Evolutionary conservation across 306 rosid genomes (phyloP).

Genomic region (Cotoneaster glaucophyllus): DNA sequence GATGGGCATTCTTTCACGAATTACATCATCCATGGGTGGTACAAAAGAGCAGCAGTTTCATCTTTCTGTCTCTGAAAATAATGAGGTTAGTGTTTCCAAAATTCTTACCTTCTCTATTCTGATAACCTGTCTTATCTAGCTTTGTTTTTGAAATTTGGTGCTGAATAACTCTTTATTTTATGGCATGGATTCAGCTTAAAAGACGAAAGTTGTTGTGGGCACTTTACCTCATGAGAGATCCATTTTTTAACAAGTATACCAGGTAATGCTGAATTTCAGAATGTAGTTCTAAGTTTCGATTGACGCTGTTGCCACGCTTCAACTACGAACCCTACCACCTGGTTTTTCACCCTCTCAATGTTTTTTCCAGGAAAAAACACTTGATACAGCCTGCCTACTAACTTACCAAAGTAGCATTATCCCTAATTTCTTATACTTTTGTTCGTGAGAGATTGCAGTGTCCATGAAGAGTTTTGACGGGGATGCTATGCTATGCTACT

Average conservation of each 20-base stretch:
- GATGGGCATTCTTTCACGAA: slow-evolving; percentile 52
- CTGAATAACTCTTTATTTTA: slow-evolving; percentile 5
- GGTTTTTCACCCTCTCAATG: background rate
- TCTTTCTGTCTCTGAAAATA: slow-evolving; percentile 63
- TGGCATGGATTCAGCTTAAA: slow-evolving; percentile 48
- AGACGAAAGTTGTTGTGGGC: slow-evolving; percentile 70
- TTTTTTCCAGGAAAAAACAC: background rate
- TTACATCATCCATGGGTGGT: slow-evolving; percentile 31
- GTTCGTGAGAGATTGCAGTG: background rate
- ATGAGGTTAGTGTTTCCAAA: slow-evolving; percentile 61
- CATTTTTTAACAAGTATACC: slow-evolving; percentile 79
- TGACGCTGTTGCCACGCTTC: background rate
- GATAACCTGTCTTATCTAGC: background rate
- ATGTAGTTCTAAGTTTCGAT: background rate
- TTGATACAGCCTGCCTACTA: background rate
- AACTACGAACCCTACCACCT: background rate
- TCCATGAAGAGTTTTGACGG: too few species aligned
- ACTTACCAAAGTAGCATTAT: background rate
- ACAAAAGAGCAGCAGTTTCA: slow-evolving; percentile 26
- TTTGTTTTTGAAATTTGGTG: slow-evolving; percentile 4
- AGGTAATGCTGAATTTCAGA: slow-evolving; percentile 37
- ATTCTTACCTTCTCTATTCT: slow-evolving; percentile 1
- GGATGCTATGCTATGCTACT: background rate
- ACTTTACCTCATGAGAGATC: slow-evolving; percentile 95
- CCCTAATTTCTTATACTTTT: background rate